Conservation (phyloP, 345 rosid species). For the Citrus trifoliata region DNA sequence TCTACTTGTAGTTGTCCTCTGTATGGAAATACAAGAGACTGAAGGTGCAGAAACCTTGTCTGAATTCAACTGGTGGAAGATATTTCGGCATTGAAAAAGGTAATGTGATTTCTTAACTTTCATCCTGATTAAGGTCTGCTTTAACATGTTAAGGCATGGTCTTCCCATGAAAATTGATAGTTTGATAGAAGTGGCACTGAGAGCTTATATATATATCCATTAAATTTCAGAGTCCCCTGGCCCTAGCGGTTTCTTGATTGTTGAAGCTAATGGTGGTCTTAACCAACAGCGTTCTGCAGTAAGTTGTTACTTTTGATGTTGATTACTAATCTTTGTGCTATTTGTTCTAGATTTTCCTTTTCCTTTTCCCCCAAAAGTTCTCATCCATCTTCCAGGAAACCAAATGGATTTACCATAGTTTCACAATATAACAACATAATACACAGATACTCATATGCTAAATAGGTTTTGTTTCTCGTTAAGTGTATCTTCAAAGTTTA, state of each 20-base stretch:
- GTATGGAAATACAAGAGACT: conserved; percentile 74
- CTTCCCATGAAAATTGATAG: not conserved
- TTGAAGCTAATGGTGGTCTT: conserved; percentile 96
- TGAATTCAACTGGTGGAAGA: conserved; percentile 39
- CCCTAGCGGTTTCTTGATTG: conserved; percentile 65
- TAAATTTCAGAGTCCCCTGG: conserved; percentile 43
- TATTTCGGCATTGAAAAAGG: conserved; percentile 41
- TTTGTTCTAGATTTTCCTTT: not conserved
- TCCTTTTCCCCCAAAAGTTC: not conserved
- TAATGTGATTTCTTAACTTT: conserved; percentile 18
- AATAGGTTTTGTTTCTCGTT: not conserved
- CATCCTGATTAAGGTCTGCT: not conserved
- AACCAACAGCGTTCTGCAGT: conserved; percentile 98
- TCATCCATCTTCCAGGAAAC: too few species aligned
- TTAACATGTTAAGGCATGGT: not conserved
- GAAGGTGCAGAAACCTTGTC: conserved; percentile 77
- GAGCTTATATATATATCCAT: conserved; percentile 4
- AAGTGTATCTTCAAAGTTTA: conserved; percentile 2
- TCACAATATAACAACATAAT: not conserved
- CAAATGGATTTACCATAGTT: not conserved
- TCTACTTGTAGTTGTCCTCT: conserved; percentile 55
- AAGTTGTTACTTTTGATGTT: conserved; percentile 15
- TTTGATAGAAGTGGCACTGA: not conserved
- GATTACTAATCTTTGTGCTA: not conserved
- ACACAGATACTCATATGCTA: not conserved